These are phyloP conservation scores for Vachellia pachyceras DNA, from an alignment of 306 rosid species.

Conservation along the genomic window DNA sequence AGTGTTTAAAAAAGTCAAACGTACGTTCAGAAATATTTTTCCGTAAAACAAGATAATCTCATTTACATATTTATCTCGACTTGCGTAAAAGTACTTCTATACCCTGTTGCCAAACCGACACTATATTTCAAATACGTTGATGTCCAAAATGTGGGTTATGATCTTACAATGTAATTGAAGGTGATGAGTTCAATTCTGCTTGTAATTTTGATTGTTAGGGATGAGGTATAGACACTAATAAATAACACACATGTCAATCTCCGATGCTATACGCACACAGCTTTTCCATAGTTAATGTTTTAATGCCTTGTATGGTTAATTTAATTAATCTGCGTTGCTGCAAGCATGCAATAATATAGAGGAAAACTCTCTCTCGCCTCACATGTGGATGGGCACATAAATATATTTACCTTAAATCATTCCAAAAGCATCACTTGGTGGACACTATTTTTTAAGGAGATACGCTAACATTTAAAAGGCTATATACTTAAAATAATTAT, in stretches of 20 bases:
- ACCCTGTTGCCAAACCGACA: too few relatives aligned
- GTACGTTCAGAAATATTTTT: too few relatives aligned
- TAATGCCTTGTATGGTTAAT: not conserved
- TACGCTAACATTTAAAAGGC: not conserved
- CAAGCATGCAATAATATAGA: not conserved
- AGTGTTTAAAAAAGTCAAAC: too few relatives aligned
- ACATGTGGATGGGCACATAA: not conserved
- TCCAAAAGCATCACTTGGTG: not conserved
- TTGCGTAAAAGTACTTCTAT: too few relatives aligned
- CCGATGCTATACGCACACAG: not conserved
- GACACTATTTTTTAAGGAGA: not conserved
- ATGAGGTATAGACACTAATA: not conserved
- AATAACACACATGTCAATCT: not conserved
- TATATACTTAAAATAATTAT: not conserved
- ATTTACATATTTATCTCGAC: too few relatives aligned
- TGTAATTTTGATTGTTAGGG: too few relatives aligned
- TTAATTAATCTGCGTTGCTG: not conserved
- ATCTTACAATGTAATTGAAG: too few relatives aligned
- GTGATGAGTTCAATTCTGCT: too few relatives aligned
- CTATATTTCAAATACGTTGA: too few relatives aligned
- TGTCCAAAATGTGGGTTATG: too few relatives aligned
- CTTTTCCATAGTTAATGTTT: not conserved
- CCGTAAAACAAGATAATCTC: too few relatives aligned
- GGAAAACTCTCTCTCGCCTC: not conserved
- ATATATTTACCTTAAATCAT: not conserved